Conservation (phyloP, 2,329 filamentous ascomycete species). For the Arthrinium puccinioides region DNA sequence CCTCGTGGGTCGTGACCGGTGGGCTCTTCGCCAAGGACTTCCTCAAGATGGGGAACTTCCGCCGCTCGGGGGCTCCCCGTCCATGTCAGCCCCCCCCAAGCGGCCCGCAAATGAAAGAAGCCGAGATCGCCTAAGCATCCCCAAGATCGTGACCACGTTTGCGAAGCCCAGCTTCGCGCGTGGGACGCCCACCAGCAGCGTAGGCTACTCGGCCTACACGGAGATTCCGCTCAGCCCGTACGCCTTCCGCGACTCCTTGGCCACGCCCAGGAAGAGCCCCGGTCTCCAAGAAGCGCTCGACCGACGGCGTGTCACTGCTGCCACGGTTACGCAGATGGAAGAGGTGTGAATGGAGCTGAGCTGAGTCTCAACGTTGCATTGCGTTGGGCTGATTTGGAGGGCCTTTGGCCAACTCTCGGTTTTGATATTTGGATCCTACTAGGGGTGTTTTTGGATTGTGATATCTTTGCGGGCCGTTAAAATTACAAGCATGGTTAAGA, state of each 20-base stretch:
- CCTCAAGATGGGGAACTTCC: constrained; percentile 32
- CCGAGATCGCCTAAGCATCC: constrained; percentile 20
- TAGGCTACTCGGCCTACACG: constrained; percentile 15
- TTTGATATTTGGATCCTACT: no score
- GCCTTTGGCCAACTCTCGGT: no score
- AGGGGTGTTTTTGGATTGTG: no score
- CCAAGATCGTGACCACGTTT: constrained; percentile 1
- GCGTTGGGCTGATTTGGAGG: no score
- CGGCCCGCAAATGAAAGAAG: constrained; percentile 30
- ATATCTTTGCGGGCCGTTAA: no score
- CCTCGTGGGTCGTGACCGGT: constrained; percentile 43
- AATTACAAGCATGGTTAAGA: no score
- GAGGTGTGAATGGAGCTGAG: no score
- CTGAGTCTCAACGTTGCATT: no score
- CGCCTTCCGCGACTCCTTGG: constrained; percentile 16
- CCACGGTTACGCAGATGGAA: no score
- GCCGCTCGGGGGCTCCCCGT: constrained; percentile 14
- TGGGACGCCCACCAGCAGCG: constrained; percentile 4
- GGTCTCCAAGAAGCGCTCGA: no score
- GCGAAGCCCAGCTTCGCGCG: no score
- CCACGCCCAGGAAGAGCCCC: constrained; percentile 10
- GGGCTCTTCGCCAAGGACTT: constrained; percentile 38
- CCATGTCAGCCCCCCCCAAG: constrained; percentile 17
- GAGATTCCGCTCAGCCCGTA: constrained; percentile 21
- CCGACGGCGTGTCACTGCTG: no score